Base-by-base conservation (phyloP, 164 flowering plant genomes). In the Aristolochia contorta region DNA sequence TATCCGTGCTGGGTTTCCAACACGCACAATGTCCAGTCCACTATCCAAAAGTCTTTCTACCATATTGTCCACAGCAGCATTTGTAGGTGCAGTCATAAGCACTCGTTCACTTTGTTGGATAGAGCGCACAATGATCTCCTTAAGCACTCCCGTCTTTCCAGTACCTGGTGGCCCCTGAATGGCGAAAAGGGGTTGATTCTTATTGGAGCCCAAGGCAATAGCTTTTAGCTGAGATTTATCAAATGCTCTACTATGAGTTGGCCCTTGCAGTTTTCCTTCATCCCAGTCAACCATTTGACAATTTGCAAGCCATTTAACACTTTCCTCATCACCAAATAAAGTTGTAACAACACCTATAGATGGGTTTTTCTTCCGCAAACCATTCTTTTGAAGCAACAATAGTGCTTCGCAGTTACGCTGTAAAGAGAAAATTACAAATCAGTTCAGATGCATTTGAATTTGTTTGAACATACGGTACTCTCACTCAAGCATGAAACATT, bases 101-200 rank as follows among this genome's bases (percentile, higher is more conserved):
- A 91, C 96, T 71, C 85, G 75, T 75, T 91, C 96, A 60, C 94
- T 94, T 73, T 78, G 88, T 62, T 76, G 79, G 71, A 86, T 87
- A 64, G 90, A 77, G 60, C 72, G 84, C 27, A 63, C 64, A 18
- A 88, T 89, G 54, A 88, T 58, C 58, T 89, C 84, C 63, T 78
- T 88, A 18, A 89, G 90, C 74, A 91, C 69, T 60, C 84, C 84
- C 20, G 92, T 80, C 75, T 91, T 91, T 65, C 97, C 97, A 30
- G 98, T 83, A 58, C 96, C 98, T 56, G 96, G 98, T 50, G 96
- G 98, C 19, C 98, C 98, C 75, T 89, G 87, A 63, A 89, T 66
- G 30, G 79, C 56, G 69, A 89, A 50, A 20, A 89, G 12, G 1
- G 98, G 94, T 22, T 90, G 79, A 66, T 82, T 89, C 78, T 79